Evolutionary conservation across 345 rosid genomes (phyloP), one percentile per base, ranked within the genome.

Genomic region (Leavenworthia alabamica): DNA sequence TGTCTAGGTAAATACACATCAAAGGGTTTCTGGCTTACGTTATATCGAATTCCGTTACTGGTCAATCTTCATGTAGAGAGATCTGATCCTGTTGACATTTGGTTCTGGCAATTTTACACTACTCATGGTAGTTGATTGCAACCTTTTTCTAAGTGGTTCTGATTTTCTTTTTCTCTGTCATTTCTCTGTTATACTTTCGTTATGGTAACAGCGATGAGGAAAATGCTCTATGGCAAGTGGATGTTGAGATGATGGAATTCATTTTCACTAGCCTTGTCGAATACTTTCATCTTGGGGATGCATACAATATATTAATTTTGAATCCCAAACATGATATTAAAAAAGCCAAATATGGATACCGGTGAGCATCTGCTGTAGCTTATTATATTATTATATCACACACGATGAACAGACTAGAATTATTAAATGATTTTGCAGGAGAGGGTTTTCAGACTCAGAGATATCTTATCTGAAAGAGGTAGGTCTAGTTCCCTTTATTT

Each of bases 361-460:
- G 96, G 97, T 93, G 57, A 52, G 85, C 23, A 23, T 44, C 54
- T 71, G 7, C 27, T 31, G 24, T 44, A 44, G 45, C n/a, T 24
- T 46, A 31, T 64, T 45, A 33, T 35, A 7, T 71, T 43, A 17
- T 24, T 26, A 9, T 58, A 41, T 31, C 27, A 17, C 4, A 17
- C 29, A n/a, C 12, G 28, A 28, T 9, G 22, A 64, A 57, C 11
- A 57, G 50, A n/a, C 66, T 39, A 13, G 66, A 71, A 71, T 71
- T 50, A 64, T 16, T 13, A 19, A 71, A 33, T 35, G 41, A 37
- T 56, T 77, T 74, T 78, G 78, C 84, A 89, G 97, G 93, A 83
- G 95, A 78, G 96, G 98, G 43, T 83, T 92, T 64, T 89, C 97
- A 3, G 89, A 81, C 47, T 82, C 89, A 14, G 97, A 92, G 81